phyloP scores from a whole-genome alignment of 768 basidiomycete genomes.

The Mycena indigotica region DNA sequence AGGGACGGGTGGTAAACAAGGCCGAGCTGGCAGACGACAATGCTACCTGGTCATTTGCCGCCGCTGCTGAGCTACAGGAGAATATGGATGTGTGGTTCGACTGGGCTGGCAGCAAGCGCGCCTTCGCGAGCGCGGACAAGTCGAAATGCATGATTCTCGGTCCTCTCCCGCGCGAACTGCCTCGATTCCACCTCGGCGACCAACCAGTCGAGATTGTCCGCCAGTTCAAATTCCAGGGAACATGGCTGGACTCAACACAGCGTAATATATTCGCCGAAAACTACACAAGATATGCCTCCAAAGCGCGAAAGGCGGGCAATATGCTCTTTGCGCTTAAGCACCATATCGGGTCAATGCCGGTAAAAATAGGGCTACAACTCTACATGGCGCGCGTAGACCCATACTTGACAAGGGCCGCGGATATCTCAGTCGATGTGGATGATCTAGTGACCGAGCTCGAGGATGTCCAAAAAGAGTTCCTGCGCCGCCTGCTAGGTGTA shows the following conservation, averaged over 20 bases:
- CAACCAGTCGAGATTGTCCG: conserved; percentile 3
- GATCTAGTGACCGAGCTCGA: neutral
- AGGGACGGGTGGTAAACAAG: conserved; percentile 14
- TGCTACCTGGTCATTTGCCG: conserved; percentile 24
- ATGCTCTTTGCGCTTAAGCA: conserved; percentile 1
- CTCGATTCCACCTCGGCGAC: conserved; percentile 5
- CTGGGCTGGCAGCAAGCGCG: conserved; percentile 30
- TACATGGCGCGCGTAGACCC: conserved; percentile 13
- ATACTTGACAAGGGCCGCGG: neutral
- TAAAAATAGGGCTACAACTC: neutral
- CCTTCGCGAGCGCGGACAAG: conserved; percentile 29
- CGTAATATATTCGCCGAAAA: conserved; percentile 19
- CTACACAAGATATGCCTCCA: conserved; percentile 12
- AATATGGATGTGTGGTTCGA: conserved; percentile 18
- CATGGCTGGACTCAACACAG: conserved; percentile 11
- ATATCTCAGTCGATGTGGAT: neutral
- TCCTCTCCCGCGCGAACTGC: neutral
- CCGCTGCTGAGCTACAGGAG: conserved; percentile 18
- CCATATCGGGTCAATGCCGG: neutral
- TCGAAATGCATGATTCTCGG: conserved; percentile 28
- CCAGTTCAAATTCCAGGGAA: conserved; percentile 22
- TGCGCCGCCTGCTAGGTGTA: neutral
- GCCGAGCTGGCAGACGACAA: conserved; percentile 32
- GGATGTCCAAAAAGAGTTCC: neutral
- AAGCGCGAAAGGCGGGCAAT: conserved; percentile 1